Percentiles rank a stretch among this genome's conserved stretches.
phyloP scores from a whole-genome alignment of 176 grass and related monocot genomes.

The Musa acuminata region DNA sequence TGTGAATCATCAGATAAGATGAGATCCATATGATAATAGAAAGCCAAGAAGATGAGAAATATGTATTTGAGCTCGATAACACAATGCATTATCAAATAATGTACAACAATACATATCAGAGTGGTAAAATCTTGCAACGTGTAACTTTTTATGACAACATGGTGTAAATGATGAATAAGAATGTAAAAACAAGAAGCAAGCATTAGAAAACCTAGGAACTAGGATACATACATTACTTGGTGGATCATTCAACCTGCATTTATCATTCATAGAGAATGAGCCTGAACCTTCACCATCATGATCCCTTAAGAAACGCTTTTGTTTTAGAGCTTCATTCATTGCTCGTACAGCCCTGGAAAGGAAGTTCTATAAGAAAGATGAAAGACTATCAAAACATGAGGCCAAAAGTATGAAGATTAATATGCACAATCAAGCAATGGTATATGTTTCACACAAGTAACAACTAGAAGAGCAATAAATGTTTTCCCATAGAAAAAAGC shows the following conservation, averaged over 20 bases:
- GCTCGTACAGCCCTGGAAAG: conserved; percentile 63
- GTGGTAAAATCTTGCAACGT: too few relatives aligned
- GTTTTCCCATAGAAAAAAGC: background rate
- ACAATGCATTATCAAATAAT: background rate
- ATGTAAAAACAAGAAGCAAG: background rate
- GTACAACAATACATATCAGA: background rate
- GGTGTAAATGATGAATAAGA: background rate
- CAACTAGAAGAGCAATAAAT: background rate
- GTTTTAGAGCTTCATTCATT: conserved; percentile 84
- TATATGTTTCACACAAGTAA: background rate
- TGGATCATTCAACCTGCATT: conserved; percentile 33
- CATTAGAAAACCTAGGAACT: background rate
- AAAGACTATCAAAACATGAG: background rate
- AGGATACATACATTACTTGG: conserved; percentile 37
- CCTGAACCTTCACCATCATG: conserved; percentile 47
- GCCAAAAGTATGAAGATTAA: too few relatives aligned
- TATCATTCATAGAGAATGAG: conserved; percentile 5
- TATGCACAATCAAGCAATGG: too few relatives aligned
- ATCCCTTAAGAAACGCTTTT: conserved; percentile 45
- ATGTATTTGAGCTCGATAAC: background rate
- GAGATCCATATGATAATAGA: background rate
- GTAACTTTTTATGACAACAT: background rate
- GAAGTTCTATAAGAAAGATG: conserved; percentile 6
- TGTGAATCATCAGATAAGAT: background rate
- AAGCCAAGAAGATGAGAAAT: background rate